Evolutionary conservation across 139 green algal species (phyloP).

Genomic region (Tetraselmis chui): DNA sequence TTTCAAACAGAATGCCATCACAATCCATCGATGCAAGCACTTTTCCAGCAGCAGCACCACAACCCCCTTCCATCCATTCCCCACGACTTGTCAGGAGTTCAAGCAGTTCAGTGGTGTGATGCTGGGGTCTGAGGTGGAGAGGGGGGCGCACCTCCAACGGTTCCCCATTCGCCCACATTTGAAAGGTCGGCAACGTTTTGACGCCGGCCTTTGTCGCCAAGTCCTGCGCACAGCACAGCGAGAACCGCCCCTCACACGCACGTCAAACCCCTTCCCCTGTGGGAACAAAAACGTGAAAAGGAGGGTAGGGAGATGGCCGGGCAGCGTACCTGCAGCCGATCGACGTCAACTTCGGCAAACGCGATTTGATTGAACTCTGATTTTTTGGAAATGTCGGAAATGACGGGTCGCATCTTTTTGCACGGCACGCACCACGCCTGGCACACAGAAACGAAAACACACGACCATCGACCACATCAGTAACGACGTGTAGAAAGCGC

Average conservation of each 20-base stretch:
- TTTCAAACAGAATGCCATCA: no score
- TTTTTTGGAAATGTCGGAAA: neutral
- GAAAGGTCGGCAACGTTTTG: neutral
- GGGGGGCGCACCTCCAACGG: neutral
- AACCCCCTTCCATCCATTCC: no score
- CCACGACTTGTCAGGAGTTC: no score
- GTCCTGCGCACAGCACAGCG: neutral
- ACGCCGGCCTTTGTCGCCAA: neutral
- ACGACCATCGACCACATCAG: neutral
- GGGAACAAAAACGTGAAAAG: no score
- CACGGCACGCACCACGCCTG: conserved; percentile 7
- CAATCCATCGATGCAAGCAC: no score
- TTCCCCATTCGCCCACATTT: neutral
- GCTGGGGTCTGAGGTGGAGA: neutral
- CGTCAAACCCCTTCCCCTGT: no score
- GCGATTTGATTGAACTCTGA: conserved; percentile 6
- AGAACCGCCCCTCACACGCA: no score
- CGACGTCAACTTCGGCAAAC: conserved; percentile 15
- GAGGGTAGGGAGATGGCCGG: neutral
- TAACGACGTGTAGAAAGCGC: neutral
- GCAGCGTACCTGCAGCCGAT: neutral
- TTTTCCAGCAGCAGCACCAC: no score
- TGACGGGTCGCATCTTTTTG: conserved; percentile 1
- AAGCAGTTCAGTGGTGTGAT: no score
- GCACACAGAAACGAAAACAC: neutral